A percentile compares a stretch with the other conserved stretches of the same genome.
Conservation (phyloP, 108 stramenopile genomes). For the Schizochytrium sp. region DNA sequence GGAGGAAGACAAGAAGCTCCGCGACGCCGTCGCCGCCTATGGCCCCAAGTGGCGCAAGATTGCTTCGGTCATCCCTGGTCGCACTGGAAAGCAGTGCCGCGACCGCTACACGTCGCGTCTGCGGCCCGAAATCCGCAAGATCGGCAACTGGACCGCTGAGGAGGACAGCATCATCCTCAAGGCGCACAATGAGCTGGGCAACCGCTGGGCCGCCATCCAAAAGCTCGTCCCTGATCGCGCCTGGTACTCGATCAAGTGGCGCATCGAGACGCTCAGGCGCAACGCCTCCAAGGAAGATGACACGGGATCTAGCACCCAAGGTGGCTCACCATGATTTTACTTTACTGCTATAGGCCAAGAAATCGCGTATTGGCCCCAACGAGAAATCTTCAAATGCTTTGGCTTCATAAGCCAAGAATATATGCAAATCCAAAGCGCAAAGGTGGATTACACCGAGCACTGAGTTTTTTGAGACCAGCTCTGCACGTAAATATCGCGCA, state of each 20-base stretch:
- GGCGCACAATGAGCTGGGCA: slow-evolving; percentile 73
- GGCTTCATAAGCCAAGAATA: no score
- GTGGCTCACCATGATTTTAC: no score
- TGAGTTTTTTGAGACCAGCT: no score
- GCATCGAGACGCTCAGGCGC: neutral
- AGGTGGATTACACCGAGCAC: no score
- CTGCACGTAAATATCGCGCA: no score
- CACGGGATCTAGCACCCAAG: no score
- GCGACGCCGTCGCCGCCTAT: neutral
- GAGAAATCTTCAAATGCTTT: no score
- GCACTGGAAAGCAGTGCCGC: slow-evolving; percentile 56
- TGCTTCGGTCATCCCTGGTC: slow-evolving; percentile 21
- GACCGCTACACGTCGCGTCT: slow-evolving; percentile 56
- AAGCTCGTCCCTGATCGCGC: slow-evolving; percentile 85
- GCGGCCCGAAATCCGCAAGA: slow-evolving; percentile 40
- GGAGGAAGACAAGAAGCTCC: neutral
- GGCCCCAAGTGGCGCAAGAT: neutral
- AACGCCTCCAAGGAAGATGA: neutral
- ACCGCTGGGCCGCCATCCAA: slow-evolving; percentile 90
- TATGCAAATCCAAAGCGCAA: no score
- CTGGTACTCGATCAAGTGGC: slow-evolving; percentile 50
- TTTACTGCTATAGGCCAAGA: no score
- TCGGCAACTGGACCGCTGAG: slow-evolving; percentile 40
- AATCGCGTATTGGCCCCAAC: no score
- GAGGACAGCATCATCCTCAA: slow-evolving; percentile 82